A percentile compares a stretch with the other conserved stretches of the same genome.
These are phyloP conservation scores for Myxozyma monticola DNA, from an alignment of 805 yeast species.

Conservation along the genomic window DNA sequence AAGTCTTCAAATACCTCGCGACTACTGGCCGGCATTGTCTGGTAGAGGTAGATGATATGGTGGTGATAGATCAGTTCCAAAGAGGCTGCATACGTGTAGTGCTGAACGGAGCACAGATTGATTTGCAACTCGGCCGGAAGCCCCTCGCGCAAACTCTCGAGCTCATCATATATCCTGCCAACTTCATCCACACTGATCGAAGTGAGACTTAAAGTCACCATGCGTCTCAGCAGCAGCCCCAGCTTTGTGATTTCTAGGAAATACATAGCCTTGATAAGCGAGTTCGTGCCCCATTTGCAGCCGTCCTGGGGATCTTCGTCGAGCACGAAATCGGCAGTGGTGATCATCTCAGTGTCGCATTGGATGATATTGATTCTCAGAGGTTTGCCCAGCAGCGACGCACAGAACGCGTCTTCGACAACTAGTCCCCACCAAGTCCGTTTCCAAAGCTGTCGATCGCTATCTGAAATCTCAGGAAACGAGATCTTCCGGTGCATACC, in stretches of 20 bases:
- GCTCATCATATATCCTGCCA: no score
- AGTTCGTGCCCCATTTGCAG: background rate
- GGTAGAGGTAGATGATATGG: constrained; percentile 23
- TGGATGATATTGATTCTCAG: constrained; percentile 1
- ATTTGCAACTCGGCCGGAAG: no score
- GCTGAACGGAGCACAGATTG: no score
- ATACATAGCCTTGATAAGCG: background rate
- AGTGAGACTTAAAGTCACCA: no score
- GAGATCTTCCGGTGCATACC: constrained; percentile 1
- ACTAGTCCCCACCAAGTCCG: constrained; percentile 8
- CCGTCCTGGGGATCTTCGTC: background rate
- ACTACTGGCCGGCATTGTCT: constrained; percentile 3
- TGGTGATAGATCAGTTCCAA: constrained; percentile 22
- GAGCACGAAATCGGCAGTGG: background rate
- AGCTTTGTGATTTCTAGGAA: constrained; percentile 5
- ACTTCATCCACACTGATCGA: no score
- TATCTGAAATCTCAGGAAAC: background rate
- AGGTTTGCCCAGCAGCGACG: constrained; percentile 6
- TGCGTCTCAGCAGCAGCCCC: background rate
- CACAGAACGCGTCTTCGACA: constrained; percentile 1
- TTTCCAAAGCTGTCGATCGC: constrained; percentile 4
- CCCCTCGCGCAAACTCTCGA: no score
- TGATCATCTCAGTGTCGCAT: background rate
- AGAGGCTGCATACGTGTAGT: constrained; percentile 7
- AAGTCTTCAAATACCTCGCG: background rate